These are phyloP conservation scores for Neopestalotiopsis rosae DNA, from an alignment of 2,329 filamentous ascomycete genomes.

Conservation along the genomic window DNA sequence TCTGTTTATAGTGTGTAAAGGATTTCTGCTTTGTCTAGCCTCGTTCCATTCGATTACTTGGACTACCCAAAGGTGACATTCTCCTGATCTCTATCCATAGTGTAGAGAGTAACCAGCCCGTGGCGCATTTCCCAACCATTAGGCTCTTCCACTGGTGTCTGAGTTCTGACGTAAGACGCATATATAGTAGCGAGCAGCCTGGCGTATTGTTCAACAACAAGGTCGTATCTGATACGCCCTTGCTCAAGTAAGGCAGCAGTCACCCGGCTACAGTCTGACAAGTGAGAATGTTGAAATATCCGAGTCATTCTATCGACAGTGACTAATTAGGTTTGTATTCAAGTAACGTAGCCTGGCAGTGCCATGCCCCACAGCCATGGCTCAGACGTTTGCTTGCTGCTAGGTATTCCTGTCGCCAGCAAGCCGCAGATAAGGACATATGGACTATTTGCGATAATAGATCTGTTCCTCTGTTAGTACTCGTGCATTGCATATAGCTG, in stretches of 20 bases:
- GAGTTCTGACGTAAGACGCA: not conserved
- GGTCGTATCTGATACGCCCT: conserved; percentile 18
- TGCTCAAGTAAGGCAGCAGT: conserved; percentile 24
- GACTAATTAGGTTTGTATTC: not conserved
- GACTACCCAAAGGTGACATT: not conserved
- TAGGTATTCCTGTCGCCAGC: not conserved
- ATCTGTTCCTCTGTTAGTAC: conserved; percentile 38
- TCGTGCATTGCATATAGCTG: not conserved
- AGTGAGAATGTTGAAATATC: conserved; percentile 11
- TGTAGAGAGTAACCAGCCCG: not conserved
- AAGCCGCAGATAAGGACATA: not conserved
- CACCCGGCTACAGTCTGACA: conserved; percentile 30
- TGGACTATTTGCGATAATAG: conserved; percentile 43
- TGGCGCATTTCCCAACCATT: not conserved
- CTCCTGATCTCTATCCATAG: not conserved
- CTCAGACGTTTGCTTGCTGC: conserved; percentile 4
- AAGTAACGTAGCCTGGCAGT: conserved; percentile 8
- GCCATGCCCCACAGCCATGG: not conserved
- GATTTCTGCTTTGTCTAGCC: not conserved
- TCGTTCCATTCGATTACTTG: not conserved
- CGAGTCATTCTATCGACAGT: conserved; percentile 20
- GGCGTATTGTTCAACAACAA: conserved; percentile 12
- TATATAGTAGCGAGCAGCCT: not conserved
- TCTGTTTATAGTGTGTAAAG: not conserved
- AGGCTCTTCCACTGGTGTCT: not conserved